Base-by-base conservation (phyloP, 192 early-diverging fungal species). In the Backusella liffmaniae region DNA sequence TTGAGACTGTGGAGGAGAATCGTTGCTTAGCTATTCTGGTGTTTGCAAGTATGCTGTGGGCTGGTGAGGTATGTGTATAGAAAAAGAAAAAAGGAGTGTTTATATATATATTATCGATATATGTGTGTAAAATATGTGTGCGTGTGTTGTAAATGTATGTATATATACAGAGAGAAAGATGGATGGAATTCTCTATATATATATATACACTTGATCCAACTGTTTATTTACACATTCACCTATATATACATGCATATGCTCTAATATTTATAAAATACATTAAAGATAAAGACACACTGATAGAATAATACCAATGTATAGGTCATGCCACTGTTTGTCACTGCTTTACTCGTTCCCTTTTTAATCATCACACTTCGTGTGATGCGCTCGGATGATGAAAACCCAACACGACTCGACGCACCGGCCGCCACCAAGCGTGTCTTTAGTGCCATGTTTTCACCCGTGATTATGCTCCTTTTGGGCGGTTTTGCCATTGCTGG, bases 401-500 rank as follows among this genome's bases (percentile, higher is more conserved):
- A 80, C 1, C 70, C 78, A 30, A 84, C 84, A 5, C 92, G 94
- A 7, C 75, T 97, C 75, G 72, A 78, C 49, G 93, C 96, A 4
- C 88, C 90, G 51, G 90, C 91, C 1, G 93, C 95, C 15, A 90
- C 97, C 26, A 94, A 95, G 80, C 84, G 83, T 35, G 92, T 99
- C 67, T 97, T 97, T 77, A 88, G 92, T 9, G 90, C 93, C 68
- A 99, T 99, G 97, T 97, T 97, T 77, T 93, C 93, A 16, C 93
- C 97, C 0, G 96, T 97, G 29, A 96, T 99, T 73, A 97, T 99
- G 97, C 83, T 99, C 6, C 86, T 99, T 1, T 87, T 99, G 16
- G 96, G 97, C 76, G 96, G 97, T 0, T 99, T 99, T 85, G 88
- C 96, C 7, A 90, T 99, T 70, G 97, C 96, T 9, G 94, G 92